Percentiles rank a stretch among this genome's conserved stretches.
phyloP scores from a whole-genome alignment of 768 basidiomycete species.

The Kwoniella sp. region DNA sequence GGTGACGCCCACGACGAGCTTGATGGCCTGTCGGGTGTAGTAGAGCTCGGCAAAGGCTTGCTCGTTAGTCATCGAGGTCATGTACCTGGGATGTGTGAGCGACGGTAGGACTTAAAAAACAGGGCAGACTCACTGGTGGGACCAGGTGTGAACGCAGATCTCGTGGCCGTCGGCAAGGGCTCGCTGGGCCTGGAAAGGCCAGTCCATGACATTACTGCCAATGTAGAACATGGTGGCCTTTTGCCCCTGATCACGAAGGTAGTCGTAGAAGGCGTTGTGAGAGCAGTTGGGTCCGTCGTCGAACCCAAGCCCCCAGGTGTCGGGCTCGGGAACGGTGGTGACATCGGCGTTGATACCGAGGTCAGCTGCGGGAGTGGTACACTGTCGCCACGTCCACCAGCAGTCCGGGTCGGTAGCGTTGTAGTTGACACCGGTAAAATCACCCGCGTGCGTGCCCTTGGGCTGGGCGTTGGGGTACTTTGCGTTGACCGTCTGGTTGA shows the following conservation, averaged over 20 bases:
- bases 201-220: constrained; percentile 53
- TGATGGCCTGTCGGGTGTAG: constrained; percentile 43
- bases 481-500: constrained; percentile 41
- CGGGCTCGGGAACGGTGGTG: constrained; percentile 44
- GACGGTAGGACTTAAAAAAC: too few species aligned
- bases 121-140: constrained; percentile 31
- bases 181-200: constrained; percentile 52
- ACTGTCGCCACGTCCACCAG: constrained; percentile 50
- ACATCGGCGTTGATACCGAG: constrained; percentile 44
- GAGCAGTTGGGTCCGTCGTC: constrained; percentile 52
- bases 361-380: constrained; percentile 34
- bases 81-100: constrained; percentile 31
- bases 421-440: constrained; percentile 42
- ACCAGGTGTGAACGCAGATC: constrained; percentile 46
- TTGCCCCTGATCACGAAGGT: constrained; percentile 44
- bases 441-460: constrained; percentile 43
- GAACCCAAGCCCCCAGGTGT: constrained; percentile 49
- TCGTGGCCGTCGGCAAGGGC: constrained; percentile 49
- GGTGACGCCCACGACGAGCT: constrained; percentile 42
- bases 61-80: constrained; percentile 59
- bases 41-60: constrained; percentile 48
- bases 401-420: constrained; percentile 48
- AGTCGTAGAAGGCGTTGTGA: constrained; percentile 53
- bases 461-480: constrained; percentile 40
- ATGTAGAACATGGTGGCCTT: constrained; percentile 53